These are phyloP conservation scores for Castanopsis chinensis DNA, from an alignment of 306 rosid species.

Conservation along the genomic window DNA sequence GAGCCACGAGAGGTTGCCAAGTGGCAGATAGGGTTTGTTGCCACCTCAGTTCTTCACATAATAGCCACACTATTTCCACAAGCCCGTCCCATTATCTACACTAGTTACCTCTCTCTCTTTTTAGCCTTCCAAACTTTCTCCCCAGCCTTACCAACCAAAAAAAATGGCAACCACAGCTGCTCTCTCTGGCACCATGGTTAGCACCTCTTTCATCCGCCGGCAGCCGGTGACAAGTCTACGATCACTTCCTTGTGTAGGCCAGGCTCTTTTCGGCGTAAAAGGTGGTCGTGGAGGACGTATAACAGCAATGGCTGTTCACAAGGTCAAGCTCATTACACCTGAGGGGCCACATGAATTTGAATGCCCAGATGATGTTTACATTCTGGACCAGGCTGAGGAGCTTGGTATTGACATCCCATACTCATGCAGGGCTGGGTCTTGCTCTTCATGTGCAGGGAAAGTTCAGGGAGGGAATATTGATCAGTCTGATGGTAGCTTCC, in stretches of 20 bases:
- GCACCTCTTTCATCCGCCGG: slow-evolving; percentile 52
- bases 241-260: slow-evolving; percentile 42
- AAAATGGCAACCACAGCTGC: slow-evolving; percentile 48
- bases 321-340: slow-evolving; percentile 64
- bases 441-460: slow-evolving; percentile 79
- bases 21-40: slow-evolving; percentile 54
- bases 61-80: slow-evolving; percentile 34
- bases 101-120: slow-evolving; percentile 1
- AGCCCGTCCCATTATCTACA: slow-evolving; percentile 22
- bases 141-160: neutral
- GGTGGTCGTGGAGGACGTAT: slow-evolving; percentile 54
- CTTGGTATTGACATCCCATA: slow-evolving; percentile 63
- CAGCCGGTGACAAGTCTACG: slow-evolving; percentile 43
- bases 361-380: slow-evolving; percentile 58
- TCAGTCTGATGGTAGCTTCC: slow-evolving; percentile 72
- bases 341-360: slow-evolving; percentile 45
- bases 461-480: slow-evolving; percentile 45
- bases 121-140: neutral
- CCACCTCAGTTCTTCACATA: slow-evolving; percentile 2
- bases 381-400: slow-evolving; percentile 72
- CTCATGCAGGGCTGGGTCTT: slow-evolving; percentile 90
- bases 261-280: slow-evolving; percentile 49
- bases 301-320: slow-evolving; percentile 58
- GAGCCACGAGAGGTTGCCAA: slow-evolving; percentile 30
- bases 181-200: slow-evolving; percentile 51